phyloP scores from a whole-genome alignment of 768 basidiomycete species.

The Gloeopeniophorella convolvens region DNA sequence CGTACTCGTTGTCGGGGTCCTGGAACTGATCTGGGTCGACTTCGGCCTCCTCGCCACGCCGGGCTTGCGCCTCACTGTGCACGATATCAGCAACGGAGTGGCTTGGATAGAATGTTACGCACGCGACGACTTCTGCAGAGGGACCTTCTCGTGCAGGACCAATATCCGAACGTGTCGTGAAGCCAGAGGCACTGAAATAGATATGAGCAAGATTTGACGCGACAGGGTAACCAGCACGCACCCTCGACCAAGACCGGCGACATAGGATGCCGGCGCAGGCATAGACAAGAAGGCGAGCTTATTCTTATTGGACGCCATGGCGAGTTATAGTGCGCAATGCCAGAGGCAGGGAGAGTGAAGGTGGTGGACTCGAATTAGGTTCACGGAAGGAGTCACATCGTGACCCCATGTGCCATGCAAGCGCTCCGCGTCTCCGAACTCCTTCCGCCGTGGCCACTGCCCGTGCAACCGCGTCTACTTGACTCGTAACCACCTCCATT shows the following conservation, averaged over 20 bases:
- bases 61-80: slow-evolving; percentile 77
- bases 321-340: too few species aligned
- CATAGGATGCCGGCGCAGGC: slow-evolving; percentile 94
- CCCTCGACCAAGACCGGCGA: slow-evolving; percentile 98
- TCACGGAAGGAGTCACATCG: too few species aligned
- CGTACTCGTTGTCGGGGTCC: slow-evolving; percentile 96
- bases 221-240: slow-evolving; percentile 33
- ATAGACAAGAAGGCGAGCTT: slow-evolving; percentile 85
- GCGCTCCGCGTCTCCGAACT: too few species aligned
- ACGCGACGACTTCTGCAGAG: slow-evolving; percentile 87
- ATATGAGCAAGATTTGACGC: slow-evolving; percentile 12
- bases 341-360: too few species aligned
- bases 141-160: slow-evolving; percentile 96
- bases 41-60: slow-evolving; percentile 82
- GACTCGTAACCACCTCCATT: too few species aligned
- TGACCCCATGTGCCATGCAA: too few species aligned
- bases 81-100: slow-evolving; percentile 2
- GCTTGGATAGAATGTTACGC: slow-evolving; percentile 27
- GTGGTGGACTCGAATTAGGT: too few species aligned
- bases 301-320: slow-evolving; percentile 53
- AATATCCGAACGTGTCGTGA: slow-evolving; percentile 97
- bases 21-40: slow-evolving; percentile 88
- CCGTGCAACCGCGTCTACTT: too few species aligned
- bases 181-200: slow-evolving; percentile 76
- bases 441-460: too few species aligned